These are phyloP conservation scores for Quercus phellos DNA, from an alignment of 331 rosid genomes.

Conservation along the genomic window DNA sequence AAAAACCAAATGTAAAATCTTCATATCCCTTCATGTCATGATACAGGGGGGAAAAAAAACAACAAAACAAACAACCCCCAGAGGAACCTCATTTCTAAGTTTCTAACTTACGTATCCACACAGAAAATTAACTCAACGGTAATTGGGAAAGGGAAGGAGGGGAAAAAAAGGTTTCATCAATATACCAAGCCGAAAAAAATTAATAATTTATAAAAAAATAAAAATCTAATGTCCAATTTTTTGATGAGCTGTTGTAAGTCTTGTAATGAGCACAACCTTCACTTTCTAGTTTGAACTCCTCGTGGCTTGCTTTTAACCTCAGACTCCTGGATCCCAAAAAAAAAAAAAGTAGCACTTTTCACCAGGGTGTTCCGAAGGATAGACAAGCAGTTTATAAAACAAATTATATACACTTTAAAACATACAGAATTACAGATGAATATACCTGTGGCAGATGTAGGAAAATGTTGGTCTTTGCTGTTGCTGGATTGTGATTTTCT, in stretches of 20 bases:
- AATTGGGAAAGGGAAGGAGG: neutral
- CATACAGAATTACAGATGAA: neutral
- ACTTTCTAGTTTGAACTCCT: conserved; percentile 52
- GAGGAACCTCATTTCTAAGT: too few species aligned
- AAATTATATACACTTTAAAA: neutral
- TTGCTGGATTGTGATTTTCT: conserved; percentile 70
- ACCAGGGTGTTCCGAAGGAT: neutral
- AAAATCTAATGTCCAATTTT: neutral
- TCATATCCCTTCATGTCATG: too few species aligned
- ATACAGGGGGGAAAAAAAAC: too few species aligned
- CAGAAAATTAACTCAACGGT: too few species aligned
- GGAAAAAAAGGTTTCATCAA: neutral
- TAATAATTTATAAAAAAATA: neutral
- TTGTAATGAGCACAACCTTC: conserved; percentile 17
- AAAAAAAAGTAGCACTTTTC: neutral
- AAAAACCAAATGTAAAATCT: too few species aligned
- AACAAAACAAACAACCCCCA: too few species aligned
- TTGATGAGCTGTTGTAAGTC: neutral
- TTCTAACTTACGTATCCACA: too few species aligned
- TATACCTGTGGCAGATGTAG: conserved; percentile 75
- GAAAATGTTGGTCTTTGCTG: conserved; percentile 57
- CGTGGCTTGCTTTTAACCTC: conserved; percentile 91
- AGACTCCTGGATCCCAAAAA: conserved; percentile 50
- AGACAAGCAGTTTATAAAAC: neutral
- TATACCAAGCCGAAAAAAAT: neutral